A percentile compares a stretch with the other conserved stretches of the same genome.
Evolutionary conservation across 2,329 filamentous ascomycete genomes (phyloP).

Genomic region (Neopestalotiopsis clavispora): DNA sequence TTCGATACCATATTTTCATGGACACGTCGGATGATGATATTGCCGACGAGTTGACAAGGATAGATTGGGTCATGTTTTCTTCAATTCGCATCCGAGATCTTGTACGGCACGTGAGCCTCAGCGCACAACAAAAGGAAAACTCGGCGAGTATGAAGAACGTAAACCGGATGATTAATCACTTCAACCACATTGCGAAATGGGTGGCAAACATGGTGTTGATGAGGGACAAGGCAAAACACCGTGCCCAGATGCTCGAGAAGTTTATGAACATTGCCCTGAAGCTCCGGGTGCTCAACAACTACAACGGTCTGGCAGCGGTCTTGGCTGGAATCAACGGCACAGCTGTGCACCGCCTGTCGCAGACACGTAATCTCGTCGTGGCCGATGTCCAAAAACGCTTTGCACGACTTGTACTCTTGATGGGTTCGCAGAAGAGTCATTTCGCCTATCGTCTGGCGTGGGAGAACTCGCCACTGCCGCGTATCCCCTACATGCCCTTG

Average conservation of each 20-base stretch:
- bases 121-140: constrained; percentile 71
- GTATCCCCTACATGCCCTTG: constrained; percentile 92
- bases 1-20: constrained; percentile 91
- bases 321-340: constrained; percentile 91
- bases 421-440: constrained; percentile 91
- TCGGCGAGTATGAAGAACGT: constrained; percentile 83
- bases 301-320: constrained; percentile 93
- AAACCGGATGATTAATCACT: constrained; percentile 92
- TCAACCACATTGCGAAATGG: constrained; percentile 84
- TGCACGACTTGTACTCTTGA: constrained; percentile 85
- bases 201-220: constrained; percentile 85
- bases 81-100: constrained; percentile 92
- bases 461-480: constrained; percentile 89
- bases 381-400: constrained; percentile 79
- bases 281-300: constrained; percentile 91
- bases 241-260: constrained; percentile 89
- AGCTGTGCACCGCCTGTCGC: constrained; percentile 80
- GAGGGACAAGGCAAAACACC: constrained; percentile 93
- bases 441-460: constrained; percentile 96
- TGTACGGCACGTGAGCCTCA: constrained; percentile 85
- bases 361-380: constrained; percentile 79
- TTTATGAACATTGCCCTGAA: constrained; percentile 91
- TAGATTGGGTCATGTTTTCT: constrained; percentile 98
- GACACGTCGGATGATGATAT: constrained; percentile 83
- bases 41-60: constrained; percentile 88